These are phyloP conservation scores for Monosporozyma aerobia DNA, from an alignment of 805 yeast genomes.

Conservation along the genomic window DNA sequence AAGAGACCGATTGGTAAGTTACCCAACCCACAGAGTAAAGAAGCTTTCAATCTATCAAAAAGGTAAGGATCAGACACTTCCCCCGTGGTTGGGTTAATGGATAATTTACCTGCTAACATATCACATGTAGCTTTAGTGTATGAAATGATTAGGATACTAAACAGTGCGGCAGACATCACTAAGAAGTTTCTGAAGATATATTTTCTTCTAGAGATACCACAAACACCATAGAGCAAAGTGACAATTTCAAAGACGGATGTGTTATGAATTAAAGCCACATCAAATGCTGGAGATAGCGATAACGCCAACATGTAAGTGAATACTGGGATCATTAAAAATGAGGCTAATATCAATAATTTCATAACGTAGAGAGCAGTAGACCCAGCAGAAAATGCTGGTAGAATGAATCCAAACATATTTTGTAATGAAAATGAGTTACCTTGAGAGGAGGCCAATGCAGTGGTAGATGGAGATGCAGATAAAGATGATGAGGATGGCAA, in stretches of 20 bases:
- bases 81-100: constrained; percentile 26
- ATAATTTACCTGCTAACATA: constrained; percentile 25
- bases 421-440: background rate
- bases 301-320: constrained; percentile 17
- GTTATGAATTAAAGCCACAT: constrained; percentile 23
- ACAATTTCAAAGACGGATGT: constrained; percentile 27
- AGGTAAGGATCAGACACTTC: constrained; percentile 29
- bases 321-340: constrained; percentile 13
- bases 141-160: constrained; percentile 24
- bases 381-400: background rate
- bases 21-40: constrained; percentile 27
- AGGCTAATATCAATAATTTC: constrained; percentile 14
- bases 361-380: constrained; percentile 4
- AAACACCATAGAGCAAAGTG: constrained; percentile 25
- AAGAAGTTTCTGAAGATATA: constrained; percentile 20
- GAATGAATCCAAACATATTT: background rate
- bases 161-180: constrained; percentile 23
- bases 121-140: constrained; percentile 29
- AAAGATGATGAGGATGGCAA: background rate
- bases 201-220: constrained; percentile 21
- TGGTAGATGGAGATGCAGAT: background rate
- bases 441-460: background rate
- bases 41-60: constrained; percentile 29
- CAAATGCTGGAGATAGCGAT: constrained; percentile 24
- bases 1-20: constrained; percentile 26